Percentiles rank a stretch among this genome's conserved stretches.
Evolutionary conservation across 2,329 filamentous ascomycete species (phyloP).

Genomic region (Chaetomiaceae sp.): DNA sequence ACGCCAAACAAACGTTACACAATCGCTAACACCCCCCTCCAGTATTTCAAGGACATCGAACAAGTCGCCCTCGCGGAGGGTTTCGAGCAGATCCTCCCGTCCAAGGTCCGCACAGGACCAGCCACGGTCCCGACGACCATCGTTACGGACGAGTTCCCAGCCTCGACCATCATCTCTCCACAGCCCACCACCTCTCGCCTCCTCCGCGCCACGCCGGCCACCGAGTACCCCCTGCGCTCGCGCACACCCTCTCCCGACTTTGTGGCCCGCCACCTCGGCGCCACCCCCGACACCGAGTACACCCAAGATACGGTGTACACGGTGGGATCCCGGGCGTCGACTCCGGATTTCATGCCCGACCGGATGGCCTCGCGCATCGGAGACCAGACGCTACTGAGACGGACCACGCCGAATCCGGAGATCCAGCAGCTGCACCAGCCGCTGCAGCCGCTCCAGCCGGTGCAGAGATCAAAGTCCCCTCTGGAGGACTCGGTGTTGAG

Average conservation of each 20-base stretch:
- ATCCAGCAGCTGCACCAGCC: conserved; percentile 31
- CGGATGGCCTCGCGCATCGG: conserved; percentile 56
- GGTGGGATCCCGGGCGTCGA: conserved; percentile 51
- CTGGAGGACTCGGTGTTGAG: background rate
- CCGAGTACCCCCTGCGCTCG: conserved; percentile 51
- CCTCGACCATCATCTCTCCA: conserved; percentile 47
- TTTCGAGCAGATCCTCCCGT: conserved; percentile 44
- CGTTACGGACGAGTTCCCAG: conserved; percentile 40
- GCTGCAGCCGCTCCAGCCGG: background rate
- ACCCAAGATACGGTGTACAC: conserved; percentile 48
- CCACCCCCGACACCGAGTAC: conserved; percentile 51
- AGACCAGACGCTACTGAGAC: conserved; percentile 40
- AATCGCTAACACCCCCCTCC: conserved; percentile 5
- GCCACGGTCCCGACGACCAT: conserved; percentile 35
- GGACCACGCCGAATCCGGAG: conserved; percentile 47
- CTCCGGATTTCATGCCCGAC: conserved; percentile 58
- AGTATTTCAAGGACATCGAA: conserved; percentile 59
- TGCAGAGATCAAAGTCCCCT: background rate
- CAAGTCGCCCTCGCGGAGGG: conserved; percentile 44
- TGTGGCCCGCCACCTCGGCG: conserved; percentile 46
- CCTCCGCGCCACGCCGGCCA: conserved; percentile 49
- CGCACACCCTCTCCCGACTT: conserved; percentile 56
- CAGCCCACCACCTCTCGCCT: conserved; percentile 53
- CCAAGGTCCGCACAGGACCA: conserved; percentile 51
- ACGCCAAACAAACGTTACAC: too few relatives aligned